A percentile compares a stretch with the other conserved stretches of the same genome.
Evolutionary conservation across 495 filamentous ascomycete genomes (phyloP).

Genomic region (Astrocystis sublimbata): DNA sequence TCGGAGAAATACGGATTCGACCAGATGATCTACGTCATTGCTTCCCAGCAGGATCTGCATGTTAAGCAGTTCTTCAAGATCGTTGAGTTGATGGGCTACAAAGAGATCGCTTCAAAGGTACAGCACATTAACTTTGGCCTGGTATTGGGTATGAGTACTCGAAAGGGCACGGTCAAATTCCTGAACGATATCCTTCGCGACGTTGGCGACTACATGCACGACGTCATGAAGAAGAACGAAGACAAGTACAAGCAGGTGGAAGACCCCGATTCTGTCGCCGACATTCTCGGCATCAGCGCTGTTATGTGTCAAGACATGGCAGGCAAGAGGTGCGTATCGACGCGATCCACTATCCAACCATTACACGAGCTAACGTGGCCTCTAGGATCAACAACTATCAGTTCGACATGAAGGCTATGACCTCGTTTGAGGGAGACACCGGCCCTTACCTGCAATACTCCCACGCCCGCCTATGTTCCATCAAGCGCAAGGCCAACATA

Average conservation of each 20-base stretch:
- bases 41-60: slow-evolving; percentile 61
- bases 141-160: slow-evolving; percentile 64
- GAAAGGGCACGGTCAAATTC: slow-evolving; percentile 55
- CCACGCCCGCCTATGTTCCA: slow-evolving; percentile 64
- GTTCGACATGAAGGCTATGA: slow-evolving; percentile 66
- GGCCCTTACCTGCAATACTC: slow-evolving; percentile 72
- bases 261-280: slow-evolving; percentile 54
- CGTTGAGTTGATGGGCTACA: slow-evolving; percentile 58
- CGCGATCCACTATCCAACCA: not conserved
- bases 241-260: slow-evolving; percentile 62
- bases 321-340: slow-evolving; percentile 55
- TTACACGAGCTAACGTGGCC: slow-evolving; percentile 2
- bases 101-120: slow-evolving; percentile 57
- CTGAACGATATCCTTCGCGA: slow-evolving; percentile 64
- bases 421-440: slow-evolving; percentile 69
- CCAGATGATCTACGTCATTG: slow-evolving; percentile 70
- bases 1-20: slow-evolving; percentile 65
- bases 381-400: slow-evolving; percentile 62
- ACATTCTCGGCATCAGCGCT: slow-evolving; percentile 61
- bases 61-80: slow-evolving; percentile 67
- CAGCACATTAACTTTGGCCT: slow-evolving; percentile 66
- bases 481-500: slow-evolving; percentile 56
- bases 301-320: slow-evolving; percentile 70
- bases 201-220: slow-evolving; percentile 64
- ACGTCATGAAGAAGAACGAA: slow-evolving; percentile 63